Conservation (phyloP, 2,329 filamentous ascomycete genomes). For the Pestalotiopsis sp. region DNA sequence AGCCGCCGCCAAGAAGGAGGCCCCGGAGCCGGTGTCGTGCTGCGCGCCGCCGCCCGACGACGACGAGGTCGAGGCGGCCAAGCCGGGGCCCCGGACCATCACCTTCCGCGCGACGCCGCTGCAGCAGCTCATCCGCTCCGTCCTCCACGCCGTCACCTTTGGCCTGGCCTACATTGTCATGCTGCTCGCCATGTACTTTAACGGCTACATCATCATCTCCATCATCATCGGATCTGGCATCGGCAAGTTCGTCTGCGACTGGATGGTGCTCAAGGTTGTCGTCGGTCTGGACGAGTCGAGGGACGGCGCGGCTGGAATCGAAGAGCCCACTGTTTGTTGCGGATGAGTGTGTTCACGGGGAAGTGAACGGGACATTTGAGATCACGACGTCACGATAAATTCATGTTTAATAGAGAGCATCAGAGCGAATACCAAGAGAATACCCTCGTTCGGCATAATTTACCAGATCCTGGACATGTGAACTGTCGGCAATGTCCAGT, state of each 20-base stretch:
- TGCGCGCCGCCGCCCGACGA: slow-evolving; percentile 16
- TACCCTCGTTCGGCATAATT: not conserved
- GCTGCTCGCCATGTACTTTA: slow-evolving; percentile 50
- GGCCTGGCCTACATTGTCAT: slow-evolving; percentile 48
- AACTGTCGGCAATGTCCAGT: not conserved
- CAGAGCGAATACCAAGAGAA: not conserved
- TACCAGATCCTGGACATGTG: not conserved
- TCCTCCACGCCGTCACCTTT: slow-evolving; percentile 43
- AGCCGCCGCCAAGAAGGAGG: slow-evolving; percentile 13
- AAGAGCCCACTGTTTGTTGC: slow-evolving; percentile 52
- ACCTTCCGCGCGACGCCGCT: slow-evolving; percentile 42
- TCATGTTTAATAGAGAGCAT: not conserved
- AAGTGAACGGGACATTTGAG: not conserved
- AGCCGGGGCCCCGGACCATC: slow-evolving; percentile 21
- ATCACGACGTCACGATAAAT: not conserved
- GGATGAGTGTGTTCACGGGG: slow-evolving; percentile 26
- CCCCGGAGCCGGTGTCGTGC: slow-evolving; percentile 13
- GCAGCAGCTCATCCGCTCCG: slow-evolving; percentile 42
- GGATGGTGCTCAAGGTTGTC: slow-evolving; percentile 49
- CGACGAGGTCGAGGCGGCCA: slow-evolving; percentile 11
- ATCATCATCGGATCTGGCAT: slow-evolving; percentile 51
- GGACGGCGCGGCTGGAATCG: slow-evolving; percentile 35
- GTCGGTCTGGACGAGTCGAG: slow-evolving; percentile 25
- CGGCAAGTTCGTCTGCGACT: slow-evolving; percentile 58
- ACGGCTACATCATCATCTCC: slow-evolving; percentile 47